Evolutionary conservation across 768 basidiomycete species (phyloP).

Genomic region (Rhodotorula babjevae): DNA sequence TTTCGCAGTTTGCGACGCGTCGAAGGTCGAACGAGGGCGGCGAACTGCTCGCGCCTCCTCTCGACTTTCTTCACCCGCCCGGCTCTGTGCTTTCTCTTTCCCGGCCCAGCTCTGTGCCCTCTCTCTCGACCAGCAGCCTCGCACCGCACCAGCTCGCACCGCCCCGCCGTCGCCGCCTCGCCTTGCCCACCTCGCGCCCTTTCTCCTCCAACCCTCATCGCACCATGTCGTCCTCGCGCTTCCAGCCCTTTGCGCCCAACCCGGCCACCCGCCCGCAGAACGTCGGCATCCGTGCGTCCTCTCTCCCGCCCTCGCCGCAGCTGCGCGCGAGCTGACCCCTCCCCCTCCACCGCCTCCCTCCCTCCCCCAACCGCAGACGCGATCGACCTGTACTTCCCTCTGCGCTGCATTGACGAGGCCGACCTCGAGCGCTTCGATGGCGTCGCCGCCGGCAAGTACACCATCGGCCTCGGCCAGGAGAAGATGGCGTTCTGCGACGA

Average conservation of each 20-base stretch:
- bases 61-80: no score
- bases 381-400: constrained; percentile 84
- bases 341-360: not conserved
- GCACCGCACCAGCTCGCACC: no score
- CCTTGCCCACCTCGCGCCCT: not conserved
- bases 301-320: not conserved
- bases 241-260: constrained; percentile 25
- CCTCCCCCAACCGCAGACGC: constrained; percentile 49
- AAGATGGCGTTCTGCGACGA: constrained; percentile 99
- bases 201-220: not conserved
- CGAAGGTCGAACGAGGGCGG: not conserved
- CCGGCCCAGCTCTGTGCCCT: not conserved
- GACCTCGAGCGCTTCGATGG: constrained; percentile 92
- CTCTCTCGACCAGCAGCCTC: not conserved
- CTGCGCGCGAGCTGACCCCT: not conserved
- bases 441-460: constrained; percentile 93
- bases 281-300: constrained; percentile 70
- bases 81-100: no score
- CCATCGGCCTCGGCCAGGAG: constrained; percentile 94
- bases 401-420: constrained; percentile 87
- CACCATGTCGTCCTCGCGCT: constrained; percentile 10
- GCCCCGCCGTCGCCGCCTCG: no score
- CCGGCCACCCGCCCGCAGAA: constrained; percentile 65
- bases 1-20: not conserved
- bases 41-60: not conserved